These are phyloP conservation scores for Pseudopyrenochaeta lycopersici DNA, from an alignment of 2,329 filamentous ascomycete species.

Conservation along the genomic window DNA sequence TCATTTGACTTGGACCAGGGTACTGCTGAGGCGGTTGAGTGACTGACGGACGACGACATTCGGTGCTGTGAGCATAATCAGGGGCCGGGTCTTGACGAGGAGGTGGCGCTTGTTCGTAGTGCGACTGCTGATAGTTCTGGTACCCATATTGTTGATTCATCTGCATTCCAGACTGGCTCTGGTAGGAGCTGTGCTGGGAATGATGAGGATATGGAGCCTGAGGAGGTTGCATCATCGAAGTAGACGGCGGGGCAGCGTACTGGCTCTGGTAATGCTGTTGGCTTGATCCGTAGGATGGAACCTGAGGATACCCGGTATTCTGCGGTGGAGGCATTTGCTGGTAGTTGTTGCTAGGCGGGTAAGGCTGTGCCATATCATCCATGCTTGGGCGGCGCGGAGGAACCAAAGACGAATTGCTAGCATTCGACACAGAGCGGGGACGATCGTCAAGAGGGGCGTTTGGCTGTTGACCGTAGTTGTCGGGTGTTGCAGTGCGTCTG, in stretches of 20 bases:
- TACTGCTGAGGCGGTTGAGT: slow-evolving; percentile 46
- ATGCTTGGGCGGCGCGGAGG: slow-evolving; percentile 55
- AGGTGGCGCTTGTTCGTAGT: slow-evolving; percentile 48
- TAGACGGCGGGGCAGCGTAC: slow-evolving; percentile 40
- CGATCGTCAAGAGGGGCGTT: slow-evolving; percentile 55
- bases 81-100: slow-evolving; percentile 49
- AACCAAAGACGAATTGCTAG: slow-evolving; percentile 54
- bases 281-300: slow-evolving; percentile 48
- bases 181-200: slow-evolving; percentile 41
- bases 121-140: slow-evolving; percentile 45
- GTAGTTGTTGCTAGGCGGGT: slow-evolving; percentile 47
- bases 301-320: slow-evolving; percentile 48
- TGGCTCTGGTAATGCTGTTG: slow-evolving; percentile 47
- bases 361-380: slow-evolving; percentile 55
- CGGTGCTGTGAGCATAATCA: slow-evolving; percentile 49
- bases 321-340: slow-evolving; percentile 54
- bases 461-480: slow-evolving; percentile 56
- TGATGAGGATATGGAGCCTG: slow-evolving; percentile 45
- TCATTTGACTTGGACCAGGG: slow-evolving; percentile 44
- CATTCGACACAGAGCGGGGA: slow-evolving; percentile 69
- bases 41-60: slow-evolving; percentile 54
- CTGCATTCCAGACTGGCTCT: slow-evolving; percentile 43
- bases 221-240: slow-evolving; percentile 51
- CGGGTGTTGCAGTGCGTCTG: slow-evolving; percentile 61
- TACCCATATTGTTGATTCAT: slow-evolving; percentile 54